Evolutionary conservation across 345 rosid species (phyloP).

Genomic region (Lenwebbia sp.): DNA sequence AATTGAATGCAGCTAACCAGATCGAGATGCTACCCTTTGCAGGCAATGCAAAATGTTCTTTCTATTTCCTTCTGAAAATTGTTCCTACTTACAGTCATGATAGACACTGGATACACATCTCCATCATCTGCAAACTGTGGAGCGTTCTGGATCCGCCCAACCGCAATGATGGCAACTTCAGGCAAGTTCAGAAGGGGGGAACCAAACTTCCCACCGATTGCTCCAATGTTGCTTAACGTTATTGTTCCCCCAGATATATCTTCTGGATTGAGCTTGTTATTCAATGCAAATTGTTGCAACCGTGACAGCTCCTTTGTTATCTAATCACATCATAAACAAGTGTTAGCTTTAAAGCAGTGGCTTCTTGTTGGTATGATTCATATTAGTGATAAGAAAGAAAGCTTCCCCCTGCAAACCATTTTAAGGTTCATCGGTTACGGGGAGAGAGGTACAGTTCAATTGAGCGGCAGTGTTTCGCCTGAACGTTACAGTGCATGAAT

Average conservation of each 20-base stretch:
- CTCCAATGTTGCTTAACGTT: conserved; percentile 83
- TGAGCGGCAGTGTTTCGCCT: neutral
- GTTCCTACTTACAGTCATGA: conserved; percentile 54
- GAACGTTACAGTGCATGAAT: neutral
- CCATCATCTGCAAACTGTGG: conserved; percentile 56
- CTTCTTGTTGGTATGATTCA: neutral
- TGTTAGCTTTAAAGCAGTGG: neutral
- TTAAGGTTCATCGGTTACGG: neutral
- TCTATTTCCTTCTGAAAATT: neutral
- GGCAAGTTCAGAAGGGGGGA: conserved; percentile 85
- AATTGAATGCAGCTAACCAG: neutral
- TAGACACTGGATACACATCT: conserved; percentile 49
- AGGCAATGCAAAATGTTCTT: neutral
- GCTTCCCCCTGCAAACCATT: neutral
- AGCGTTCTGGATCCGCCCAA: conserved; percentile 82
- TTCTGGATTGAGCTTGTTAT: conserved; percentile 61
- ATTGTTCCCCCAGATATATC: conserved; percentile 85
- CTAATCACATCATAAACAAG: conserved; percentile 6
- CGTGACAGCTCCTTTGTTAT: conserved; percentile 75
- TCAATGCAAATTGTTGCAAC: conserved; percentile 56
- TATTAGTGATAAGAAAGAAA: neutral
- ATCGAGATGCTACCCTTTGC: neutral
- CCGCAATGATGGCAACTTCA: conserved; percentile 81
- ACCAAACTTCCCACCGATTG: conserved; percentile 91
- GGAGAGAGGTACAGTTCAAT: neutral